A percentile compares a stretch with the other conserved stretches of the same genome.
phyloP scores from a whole-genome alignment of 75 land plant genomes.

The Selaginella tamariscina region DNA sequence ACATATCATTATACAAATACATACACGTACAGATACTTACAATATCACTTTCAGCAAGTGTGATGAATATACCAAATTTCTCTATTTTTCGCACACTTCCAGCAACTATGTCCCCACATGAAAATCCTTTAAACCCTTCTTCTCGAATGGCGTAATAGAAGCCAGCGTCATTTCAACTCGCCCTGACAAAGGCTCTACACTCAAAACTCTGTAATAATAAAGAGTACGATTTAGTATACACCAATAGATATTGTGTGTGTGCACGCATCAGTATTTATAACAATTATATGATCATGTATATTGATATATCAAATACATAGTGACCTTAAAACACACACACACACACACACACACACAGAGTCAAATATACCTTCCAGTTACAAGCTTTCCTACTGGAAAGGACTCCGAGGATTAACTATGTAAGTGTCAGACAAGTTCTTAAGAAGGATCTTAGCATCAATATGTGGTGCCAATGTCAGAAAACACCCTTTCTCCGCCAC shows the following conservation, averaged over 20 bases:
- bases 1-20: constrained; percentile 5
- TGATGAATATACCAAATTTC: constrained; percentile 58
- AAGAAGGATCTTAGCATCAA: constrained; percentile 74
- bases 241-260: too few relatives aligned
- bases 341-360: background rate
- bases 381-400: constrained; percentile 82
- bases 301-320: too few relatives aligned
- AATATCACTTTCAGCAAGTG: constrained; percentile 44
- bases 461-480: constrained; percentile 49
- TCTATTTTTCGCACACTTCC: constrained; percentile 55
- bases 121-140: constrained; percentile 22
- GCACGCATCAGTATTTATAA: too few relatives aligned
- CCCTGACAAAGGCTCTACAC: constrained; percentile 51
- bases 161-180: constrained; percentile 55
- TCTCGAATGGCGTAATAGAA: constrained; percentile 11
- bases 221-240: too few relatives aligned
- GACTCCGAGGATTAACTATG: constrained; percentile 43
- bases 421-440: constrained; percentile 55
- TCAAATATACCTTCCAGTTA: constrained; percentile 54
- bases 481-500: constrained; percentile 67
- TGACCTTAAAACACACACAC: background rate
- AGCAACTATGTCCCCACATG: constrained; percentile 51
- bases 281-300: too few relatives aligned
- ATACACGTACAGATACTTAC: constrained; percentile 25
- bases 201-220: constrained; percentile 47